These are phyloP conservation scores for Monilinia polystroma DNA, from an alignment of 2,329 filamentous ascomycete genomes.

Conservation along the genomic window DNA sequence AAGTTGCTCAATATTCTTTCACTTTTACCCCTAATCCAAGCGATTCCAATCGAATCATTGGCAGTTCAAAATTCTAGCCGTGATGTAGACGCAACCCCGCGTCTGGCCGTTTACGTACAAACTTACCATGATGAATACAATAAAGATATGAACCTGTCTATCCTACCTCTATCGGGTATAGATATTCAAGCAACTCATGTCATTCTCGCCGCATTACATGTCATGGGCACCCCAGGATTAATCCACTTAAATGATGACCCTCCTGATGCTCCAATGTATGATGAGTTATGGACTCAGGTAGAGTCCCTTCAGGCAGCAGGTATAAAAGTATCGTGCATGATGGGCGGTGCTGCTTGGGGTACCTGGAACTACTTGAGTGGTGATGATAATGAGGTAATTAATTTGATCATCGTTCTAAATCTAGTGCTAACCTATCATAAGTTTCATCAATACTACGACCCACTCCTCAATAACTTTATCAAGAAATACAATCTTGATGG, in stretches of 20 bases:
- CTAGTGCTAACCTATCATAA: slow-evolving; percentile 26
- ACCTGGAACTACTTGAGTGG: slow-evolving; percentile 45
- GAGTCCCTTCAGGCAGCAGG: slow-evolving; percentile 21
- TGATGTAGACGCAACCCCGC: slow-evolving; percentile 10
- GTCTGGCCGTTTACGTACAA: slow-evolving; percentile 22
- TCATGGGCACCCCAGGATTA: slow-evolving; percentile 2
- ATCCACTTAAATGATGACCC: slow-evolving; percentile 27
- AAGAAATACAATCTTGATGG: slow-evolving; percentile 82
- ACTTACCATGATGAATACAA: slow-evolving; percentile 15
- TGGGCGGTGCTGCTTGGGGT: slow-evolving; percentile 26
- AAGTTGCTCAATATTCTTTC: slow-evolving; percentile 13
- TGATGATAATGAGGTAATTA: slow-evolving; percentile 14
- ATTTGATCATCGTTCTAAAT: neutral
- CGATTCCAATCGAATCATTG: slow-evolving; percentile 15
- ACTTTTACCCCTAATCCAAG: slow-evolving; percentile 17
- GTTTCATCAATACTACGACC: slow-evolving; percentile 25
- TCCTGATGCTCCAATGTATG: slow-evolving; percentile 21
- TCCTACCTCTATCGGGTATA: slow-evolving; percentile 19
- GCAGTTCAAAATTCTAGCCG: neutral
- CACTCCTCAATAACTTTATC: slow-evolving; percentile 39
- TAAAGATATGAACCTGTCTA: slow-evolving; percentile 13
- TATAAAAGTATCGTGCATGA: slow-evolving; percentile 27
- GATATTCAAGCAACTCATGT: slow-evolving; percentile 22
- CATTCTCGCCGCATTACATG: slow-evolving; percentile 22
- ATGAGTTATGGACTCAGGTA: slow-evolving; percentile 25